Base-by-base conservation (phyloP, 2,329 filamentous ascomycete genomes). In the Fusarium odoratissimum region DNA sequence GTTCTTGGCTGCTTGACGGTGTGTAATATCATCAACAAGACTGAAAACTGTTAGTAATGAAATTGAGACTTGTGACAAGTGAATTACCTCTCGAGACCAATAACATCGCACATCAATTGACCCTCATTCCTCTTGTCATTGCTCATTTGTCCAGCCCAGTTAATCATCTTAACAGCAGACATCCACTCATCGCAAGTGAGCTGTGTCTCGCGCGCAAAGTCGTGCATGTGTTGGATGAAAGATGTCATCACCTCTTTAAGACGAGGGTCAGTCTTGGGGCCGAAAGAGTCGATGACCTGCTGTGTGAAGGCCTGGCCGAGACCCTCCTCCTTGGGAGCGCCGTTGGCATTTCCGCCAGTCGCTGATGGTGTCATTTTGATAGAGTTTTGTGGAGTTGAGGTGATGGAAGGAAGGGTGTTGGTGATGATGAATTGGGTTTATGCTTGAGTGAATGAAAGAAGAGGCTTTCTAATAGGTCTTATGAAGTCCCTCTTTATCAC, bases 181-280 rank as follows among this genome's bases (percentile, higher is more conserved):
- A 93, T 88, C 93, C 92, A 95, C 84, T 96, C 93, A 63, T 92
- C 91, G n/a, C 90, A 86, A 12, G 92, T 95, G 64, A 96, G 89
- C 80, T 95, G 89, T 70, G 93, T 90, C 80, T 96, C 93, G 52
- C 93, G 91, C 42, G 91, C 90, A 81, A 95, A 95, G 82, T 94
- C 93, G 83, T 96, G 93, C 62, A 95, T 85, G 83, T 95, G 93
- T 62, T 85, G 86, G 79, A 95, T 91, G 67, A 95, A 83, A 35
- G 88, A 87, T 54, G 87, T 81, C 84, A 95, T 87, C 79, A 95
- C 87, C 75, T 91, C 85, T 66, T 91, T 89, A 77, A 92, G 87
- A 45, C 93, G 88, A 37, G 92, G 90, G 71, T 88, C 85, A 14
- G 92, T 91, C 71, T 92, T 89, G 73, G 92, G 91, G 8, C 93